Evolutionary conservation across 1,139 yeast genomes (phyloP), one percentile per base, ranked within the genome.

Genomic region (Yamadazyma atmosphaerica): DNA sequence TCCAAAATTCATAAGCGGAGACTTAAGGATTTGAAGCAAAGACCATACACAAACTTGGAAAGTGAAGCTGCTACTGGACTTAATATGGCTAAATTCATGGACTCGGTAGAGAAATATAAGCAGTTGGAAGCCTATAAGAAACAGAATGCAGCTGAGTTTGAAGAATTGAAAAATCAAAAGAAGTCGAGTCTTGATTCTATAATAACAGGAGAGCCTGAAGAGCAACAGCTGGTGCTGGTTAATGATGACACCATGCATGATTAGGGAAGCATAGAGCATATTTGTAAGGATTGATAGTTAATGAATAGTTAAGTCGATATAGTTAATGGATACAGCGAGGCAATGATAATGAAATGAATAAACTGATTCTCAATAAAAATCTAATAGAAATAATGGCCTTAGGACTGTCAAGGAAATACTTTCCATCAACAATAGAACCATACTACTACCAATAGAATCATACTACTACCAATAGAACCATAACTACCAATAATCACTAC

Each of bases 41-140:
- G 84, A 38, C 97, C 98, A 5, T 92, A 90, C 58, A 82, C 96
- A 4, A 82, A 78, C 37, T 79, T 86, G 46, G 98, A 90, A 57
- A 84, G 95, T 26, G 89, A 88, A 54, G 96, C 96, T 29, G 97
- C 96, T 1, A 77, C 85, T 0, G 98, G 98, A 2, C 69, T 76
- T 21, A 83, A 87, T 58, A 70, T 89, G 61, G 70, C 71, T 36
- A 82, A 78, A 59, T 90, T 81, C 56, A 59, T 83, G 52, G 70
- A 72, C 40, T 72, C 79, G 38, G 86, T 83, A 21, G 83, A 82
- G 45, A 68, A 77, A 50, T 74, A 72, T 51, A 75, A 74, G 58
- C 60, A 59, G 36, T 47, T 61, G 38, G 76, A 72, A 44, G 58
- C 59, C 36, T 57, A 54, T 43, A 70, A 74, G 49, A 54, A 52